Percentiles rank a stretch among this genome's conserved stretches.
phyloP scores from a whole-genome alignment of 768 basidiomycete species.

The Mycena rosella region DNA sequence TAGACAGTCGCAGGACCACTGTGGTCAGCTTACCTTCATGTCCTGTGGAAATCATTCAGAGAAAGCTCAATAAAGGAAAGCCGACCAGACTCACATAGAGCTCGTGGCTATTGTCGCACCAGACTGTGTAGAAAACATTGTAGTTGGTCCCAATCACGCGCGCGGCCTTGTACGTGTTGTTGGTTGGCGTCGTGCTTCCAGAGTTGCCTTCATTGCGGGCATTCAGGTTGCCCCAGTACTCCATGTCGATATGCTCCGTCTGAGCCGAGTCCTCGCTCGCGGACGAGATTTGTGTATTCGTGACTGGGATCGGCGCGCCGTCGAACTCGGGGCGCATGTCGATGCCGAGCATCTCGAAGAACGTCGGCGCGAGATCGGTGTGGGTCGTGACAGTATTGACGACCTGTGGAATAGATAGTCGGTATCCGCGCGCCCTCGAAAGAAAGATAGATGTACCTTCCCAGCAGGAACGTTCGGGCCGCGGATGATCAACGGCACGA shows the following conservation, averaged over 20 bases:
- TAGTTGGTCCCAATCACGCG: not conserved
- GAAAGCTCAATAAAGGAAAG: too few species aligned
- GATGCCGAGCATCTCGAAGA: slow-evolving; percentile 2
- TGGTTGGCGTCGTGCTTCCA: not conserved
- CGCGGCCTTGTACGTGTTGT: slow-evolving; percentile 10
- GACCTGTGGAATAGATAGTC: not conserved
- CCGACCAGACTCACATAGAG: not conserved
- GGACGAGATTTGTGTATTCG: not conserved
- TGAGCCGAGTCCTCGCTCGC: not conserved
- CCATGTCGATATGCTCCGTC: slow-evolving; percentile 11
- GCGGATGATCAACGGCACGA: slow-evolving; percentile 10
- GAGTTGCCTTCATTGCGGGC: not conserved
- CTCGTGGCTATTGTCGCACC: slow-evolving; percentile 12
- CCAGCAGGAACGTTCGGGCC: slow-evolving; percentile 6
- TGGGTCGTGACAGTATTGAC: slow-evolving; percentile 6
- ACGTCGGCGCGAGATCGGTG: slow-evolving; percentile 11
- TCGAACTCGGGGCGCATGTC: slow-evolving; percentile 2
- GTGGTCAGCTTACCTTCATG: too few species aligned
- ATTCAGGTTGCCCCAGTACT: not conserved
- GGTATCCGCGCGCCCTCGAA: not conserved
- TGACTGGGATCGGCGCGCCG: slow-evolving; percentile 12
- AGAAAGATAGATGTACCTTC: not conserved
- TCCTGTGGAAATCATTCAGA: too few species aligned
- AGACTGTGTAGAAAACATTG: slow-evolving; percentile 7
- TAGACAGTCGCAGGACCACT: too few species aligned